phyloP scores from a whole-genome alignment of 164 flowering plant genomes.

The Annona squamosa region DNA sequence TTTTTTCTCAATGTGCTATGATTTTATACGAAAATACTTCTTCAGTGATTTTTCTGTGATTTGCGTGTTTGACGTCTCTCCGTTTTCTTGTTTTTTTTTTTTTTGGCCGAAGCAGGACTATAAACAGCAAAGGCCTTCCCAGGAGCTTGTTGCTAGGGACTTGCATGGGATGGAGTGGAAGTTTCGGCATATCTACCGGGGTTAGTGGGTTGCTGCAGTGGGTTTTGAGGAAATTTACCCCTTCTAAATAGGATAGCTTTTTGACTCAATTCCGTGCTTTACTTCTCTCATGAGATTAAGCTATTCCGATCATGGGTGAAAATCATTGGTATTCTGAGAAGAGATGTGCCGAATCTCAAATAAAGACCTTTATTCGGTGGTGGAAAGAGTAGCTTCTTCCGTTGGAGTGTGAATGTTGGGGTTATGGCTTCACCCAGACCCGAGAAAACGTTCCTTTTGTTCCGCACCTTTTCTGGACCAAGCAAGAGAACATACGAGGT shows the following conservation, averaged over 20 bases:
- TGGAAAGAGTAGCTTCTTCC: too few relatives aligned
- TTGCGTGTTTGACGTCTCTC: not conserved
- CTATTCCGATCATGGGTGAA: too few relatives aligned
- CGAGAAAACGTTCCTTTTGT: too few relatives aligned
- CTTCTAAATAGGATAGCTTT: not conserved
- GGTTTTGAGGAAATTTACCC: not conserved
- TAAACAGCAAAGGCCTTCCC: slow-evolving; percentile 91
- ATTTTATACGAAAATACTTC: not conserved
- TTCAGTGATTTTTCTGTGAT: too few relatives aligned
- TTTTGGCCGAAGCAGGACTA: slow-evolving; percentile 52
- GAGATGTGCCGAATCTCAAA: too few relatives aligned
- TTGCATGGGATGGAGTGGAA: slow-evolving; percentile 87
- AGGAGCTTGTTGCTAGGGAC: slow-evolving; percentile 95
- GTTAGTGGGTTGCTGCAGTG: slow-evolving; percentile 23
- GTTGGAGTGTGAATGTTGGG: too few relatives aligned
- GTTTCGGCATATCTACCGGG: slow-evolving; percentile 91
- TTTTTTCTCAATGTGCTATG: not conserved
- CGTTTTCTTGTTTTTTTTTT: not conserved
- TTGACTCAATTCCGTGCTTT: not conserved
- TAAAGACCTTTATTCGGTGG: too few relatives aligned
- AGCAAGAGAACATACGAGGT: too few relatives aligned
- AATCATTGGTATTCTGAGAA: too few relatives aligned
- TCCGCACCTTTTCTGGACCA: too few relatives aligned
- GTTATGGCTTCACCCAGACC: too few relatives aligned
- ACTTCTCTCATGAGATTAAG: too few relatives aligned